These are phyloP conservation scores for Mikania micrantha DNA, from an alignment of 129 eudicot genomes.

Conservation along the genomic window DNA sequence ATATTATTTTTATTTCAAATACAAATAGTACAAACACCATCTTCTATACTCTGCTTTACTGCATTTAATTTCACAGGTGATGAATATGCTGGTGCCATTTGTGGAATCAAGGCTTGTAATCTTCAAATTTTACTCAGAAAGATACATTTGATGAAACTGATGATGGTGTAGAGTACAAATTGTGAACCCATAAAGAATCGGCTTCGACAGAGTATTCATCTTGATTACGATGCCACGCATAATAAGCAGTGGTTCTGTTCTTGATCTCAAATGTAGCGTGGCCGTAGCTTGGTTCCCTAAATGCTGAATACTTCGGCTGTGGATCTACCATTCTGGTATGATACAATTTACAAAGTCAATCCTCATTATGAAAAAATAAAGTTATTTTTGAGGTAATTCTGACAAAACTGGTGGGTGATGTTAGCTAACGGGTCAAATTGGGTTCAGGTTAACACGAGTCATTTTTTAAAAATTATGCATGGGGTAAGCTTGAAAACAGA, in stretches of 20 bases:
- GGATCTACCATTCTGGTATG: conserved; percentile 75
- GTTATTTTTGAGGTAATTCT: not conserved
- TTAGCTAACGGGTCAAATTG: not conserved
- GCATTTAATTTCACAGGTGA: not conserved
- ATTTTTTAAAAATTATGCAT: not conserved
- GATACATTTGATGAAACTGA: conserved; percentile 19
- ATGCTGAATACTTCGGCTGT: conserved; percentile 79
- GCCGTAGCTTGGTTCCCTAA: conserved; percentile 79
- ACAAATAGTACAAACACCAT: too few relatives aligned
- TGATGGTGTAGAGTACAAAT: conserved; percentile 50
- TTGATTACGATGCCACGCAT: conserved; percentile 83
- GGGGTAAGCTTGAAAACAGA: not conserved
- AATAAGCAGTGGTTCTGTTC: conserved; percentile 73
- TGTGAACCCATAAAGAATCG: conserved; percentile 69
- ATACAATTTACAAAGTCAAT: not conserved
- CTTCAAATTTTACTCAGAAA: conserved; percentile 18
- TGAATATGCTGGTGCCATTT: not conserved
- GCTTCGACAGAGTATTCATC: conserved; percentile 71
- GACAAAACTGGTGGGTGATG: not conserved
- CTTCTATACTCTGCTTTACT: too few relatives aligned
- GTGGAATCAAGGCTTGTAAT: not conserved
- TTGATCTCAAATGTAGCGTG: conserved; percentile 73
- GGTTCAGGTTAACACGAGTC: not conserved
- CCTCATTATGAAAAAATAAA: not conserved
- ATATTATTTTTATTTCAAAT: too few relatives aligned